Base-by-base conservation (phyloP, 2,329 filamentous ascomycete species). In the Colletotrichum eremochloae region DNA sequence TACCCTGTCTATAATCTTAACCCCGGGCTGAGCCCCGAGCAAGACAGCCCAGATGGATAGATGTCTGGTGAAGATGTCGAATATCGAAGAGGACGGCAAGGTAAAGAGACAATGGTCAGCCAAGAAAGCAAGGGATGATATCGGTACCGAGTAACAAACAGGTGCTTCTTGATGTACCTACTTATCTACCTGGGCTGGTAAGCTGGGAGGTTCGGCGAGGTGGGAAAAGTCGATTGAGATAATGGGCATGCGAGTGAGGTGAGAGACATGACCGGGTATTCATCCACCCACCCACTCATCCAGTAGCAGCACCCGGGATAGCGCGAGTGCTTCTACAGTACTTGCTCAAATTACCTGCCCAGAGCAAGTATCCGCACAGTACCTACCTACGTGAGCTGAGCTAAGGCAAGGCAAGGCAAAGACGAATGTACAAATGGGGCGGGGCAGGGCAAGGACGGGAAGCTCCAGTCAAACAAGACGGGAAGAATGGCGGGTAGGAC, bases 391-490 rank as follows among this genome's bases (percentile, higher is more conserved):
- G 31, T 20, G 60, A 36, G 11, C n/a, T 48, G 46, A 48, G n/a
- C 44, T 20, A 63, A 52, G 44, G 12, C 31, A 44, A 50, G 33
- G 42, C 24, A 38, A 50, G 44, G 44, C 31, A 18, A 46, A 20
- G 58, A 33, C 33, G 33, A 44, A 36, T 60, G 40, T 9, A 33
- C 11, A 24, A 24, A 24, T 24, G 24, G 36, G 33, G 46, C 44
- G 50, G 58, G 44, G 60, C 44, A 63, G 40, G 33, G 44, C 33
- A 36, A 48, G 44, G 60, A 24, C 31, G 44, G 29, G 40, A 38
- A 38, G 57, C 57, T 61, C 38, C 57, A 61, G 24, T 42, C 44
- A 46, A 62, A 31, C n/a, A n/a, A 42, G 36, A 31, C 56, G 56
- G 20, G n/a, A 40, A 15, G 36, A 58, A 24, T 33, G 42, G 29